Evolutionary conservation across 73 alveolate species (phyloP).

Genomic region (Paramecium sonneborni): DNA sequence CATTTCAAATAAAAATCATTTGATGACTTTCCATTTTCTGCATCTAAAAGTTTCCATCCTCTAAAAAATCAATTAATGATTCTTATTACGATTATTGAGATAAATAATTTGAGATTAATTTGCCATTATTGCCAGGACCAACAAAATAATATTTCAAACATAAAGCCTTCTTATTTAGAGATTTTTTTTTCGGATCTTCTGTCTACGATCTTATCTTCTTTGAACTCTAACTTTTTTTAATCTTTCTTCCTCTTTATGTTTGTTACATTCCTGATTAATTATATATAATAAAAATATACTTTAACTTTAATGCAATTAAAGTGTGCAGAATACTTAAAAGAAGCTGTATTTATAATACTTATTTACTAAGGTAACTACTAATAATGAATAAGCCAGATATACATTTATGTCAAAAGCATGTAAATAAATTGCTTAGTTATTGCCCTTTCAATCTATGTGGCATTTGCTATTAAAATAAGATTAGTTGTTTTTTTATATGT

Average conservation of each 20-base stretch:
- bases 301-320: not conserved
- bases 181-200: constrained; percentile 33
- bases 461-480: not conserved
- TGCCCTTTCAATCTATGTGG: constrained; percentile 7
- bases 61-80: not conserved
- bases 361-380: not conserved
- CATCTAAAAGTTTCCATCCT: constrained; percentile 65
- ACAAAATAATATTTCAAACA: not conserved
- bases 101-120: not conserved
- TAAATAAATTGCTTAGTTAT: not conserved
- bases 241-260: constrained; percentile 27
- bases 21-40: constrained; percentile 49
- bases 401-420: not conserved
- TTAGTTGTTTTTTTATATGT: not conserved
- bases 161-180: not conserved
- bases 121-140: constrained; percentile 52
- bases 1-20: constrained; percentile 59
- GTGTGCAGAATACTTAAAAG: not conserved
- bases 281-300: too few species aligned
- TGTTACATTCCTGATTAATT: not conserved
- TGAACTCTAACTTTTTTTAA: not conserved
- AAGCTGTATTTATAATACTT: not conserved
- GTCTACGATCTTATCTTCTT: not conserved
- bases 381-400: not conserved
- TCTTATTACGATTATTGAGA: constrained; percentile 32